These are phyloP conservation scores for Colletotrichum cuscutae DNA, from an alignment of 2,329 filamentous ascomycete species.

Conservation along the genomic window DNA sequence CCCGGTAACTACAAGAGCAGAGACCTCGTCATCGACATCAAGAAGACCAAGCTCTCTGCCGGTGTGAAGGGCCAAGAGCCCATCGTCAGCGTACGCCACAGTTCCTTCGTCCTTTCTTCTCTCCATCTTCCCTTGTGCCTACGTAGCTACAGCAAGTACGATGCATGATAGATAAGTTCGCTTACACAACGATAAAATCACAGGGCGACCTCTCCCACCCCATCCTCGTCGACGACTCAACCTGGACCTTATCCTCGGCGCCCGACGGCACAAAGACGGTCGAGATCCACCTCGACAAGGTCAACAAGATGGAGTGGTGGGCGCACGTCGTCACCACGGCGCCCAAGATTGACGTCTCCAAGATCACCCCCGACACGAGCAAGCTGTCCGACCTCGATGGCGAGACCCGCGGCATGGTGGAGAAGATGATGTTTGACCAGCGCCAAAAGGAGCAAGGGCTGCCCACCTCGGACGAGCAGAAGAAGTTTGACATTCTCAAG, in stretches of 20 bases:
- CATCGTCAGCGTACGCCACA: conserved; percentile 75
- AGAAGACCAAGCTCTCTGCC: conserved; percentile 80
- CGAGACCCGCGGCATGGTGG: conserved; percentile 95
- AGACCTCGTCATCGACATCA: conserved; percentile 86
- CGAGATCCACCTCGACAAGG: conserved; percentile 91
- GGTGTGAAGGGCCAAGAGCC: conserved; percentile 90
- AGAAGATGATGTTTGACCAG: conserved; percentile 99
- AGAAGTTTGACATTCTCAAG: conserved; percentile 91
- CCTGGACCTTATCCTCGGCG: conserved; percentile 87
- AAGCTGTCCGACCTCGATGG: conserved; percentile 94
- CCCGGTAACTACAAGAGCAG: conserved; percentile 85
- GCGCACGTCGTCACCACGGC: conserved; percentile 86
- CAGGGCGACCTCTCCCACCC: conserved; percentile 87
- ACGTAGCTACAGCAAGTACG: neutral
- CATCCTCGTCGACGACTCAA: conserved; percentile 86
- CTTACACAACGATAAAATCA: neutral
- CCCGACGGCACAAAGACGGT: conserved; percentile 75
- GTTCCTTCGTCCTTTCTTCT: neutral
- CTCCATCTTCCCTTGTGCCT: neutral
- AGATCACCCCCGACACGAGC: conserved; percentile 93
- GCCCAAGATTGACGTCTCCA: conserved; percentile 92
- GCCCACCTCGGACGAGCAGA: conserved; percentile 92
- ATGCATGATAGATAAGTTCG: too few species aligned
- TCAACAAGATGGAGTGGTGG: conserved; percentile 99
- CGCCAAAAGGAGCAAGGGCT: conserved; percentile 92